Base-by-base conservation (phyloP, 2,329 filamentous ascomycete genomes). In the Fusarium globosum region DNA sequence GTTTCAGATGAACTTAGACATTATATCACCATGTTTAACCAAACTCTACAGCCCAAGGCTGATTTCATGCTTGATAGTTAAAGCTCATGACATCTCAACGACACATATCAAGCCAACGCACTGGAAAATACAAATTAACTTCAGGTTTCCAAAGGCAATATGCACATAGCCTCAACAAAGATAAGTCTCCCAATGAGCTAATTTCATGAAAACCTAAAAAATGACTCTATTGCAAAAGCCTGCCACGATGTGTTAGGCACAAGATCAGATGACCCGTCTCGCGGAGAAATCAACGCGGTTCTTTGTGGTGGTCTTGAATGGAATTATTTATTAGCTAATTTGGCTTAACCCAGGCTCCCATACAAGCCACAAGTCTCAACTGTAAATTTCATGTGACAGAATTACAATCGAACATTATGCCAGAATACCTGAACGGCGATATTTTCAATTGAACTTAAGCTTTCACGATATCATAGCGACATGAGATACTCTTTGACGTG, bases 11-110 rank as follows among this genome's bases (percentile, higher is more conserved):
- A 33, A 13, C 14, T 12, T 30, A 13, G 11, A 2, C 7, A 49
- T 9, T 2, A 12, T 13, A 16, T 7, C 21, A 9, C 10, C 6
- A 30, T 30, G 46, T 4, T 6, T 11, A 16, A 13, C 4, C 14
- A 8, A n/a, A 4, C 6, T 0, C 28, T 18, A n/a, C 28, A 30
- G 5, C 7, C 30, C 9, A 18, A 16, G 2, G 16, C 28, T 18
- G 15, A 49, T n/a, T 15, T n/a, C 10, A 7, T 30, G 21, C 2
- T 28, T 28, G 28, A 28, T 28, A 28, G 7, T 9, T 28, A 9
- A 8, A 28, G 28, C 28, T 8, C 9, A 28, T 28, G 28, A 5
- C 28, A 28, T 28, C 28, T 28, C 28, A 28, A 28, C 28, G 7
- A 28, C 7, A 28, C 28, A 28, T 28, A 28, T 28, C 28, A 28